Percentiles rank a stretch among this genome's conserved stretches.
Evolutionary conservation across 2,329 filamentous ascomycete species (phyloP).

Genomic region (Xylariales sp.): DNA sequence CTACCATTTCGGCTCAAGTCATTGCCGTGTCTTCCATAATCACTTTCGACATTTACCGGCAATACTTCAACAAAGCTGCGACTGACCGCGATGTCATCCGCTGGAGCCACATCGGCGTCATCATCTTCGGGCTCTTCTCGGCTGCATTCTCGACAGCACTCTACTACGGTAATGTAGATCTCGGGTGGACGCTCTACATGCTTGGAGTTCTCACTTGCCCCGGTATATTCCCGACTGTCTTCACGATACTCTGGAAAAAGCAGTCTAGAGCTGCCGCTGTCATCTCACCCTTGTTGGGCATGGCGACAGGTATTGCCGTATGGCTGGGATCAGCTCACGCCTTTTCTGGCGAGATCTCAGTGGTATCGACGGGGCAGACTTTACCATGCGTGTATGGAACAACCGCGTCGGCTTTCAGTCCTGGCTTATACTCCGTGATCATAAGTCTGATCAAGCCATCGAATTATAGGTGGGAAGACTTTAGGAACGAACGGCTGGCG

Average conservation of each 20-base stretch:
- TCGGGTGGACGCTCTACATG: constrained; percentile 31
- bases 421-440: constrained; percentile 3
- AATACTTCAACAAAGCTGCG: constrained; percentile 22
- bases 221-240: constrained; percentile 6
- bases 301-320: constrained; percentile 6
- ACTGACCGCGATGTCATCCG: constrained; percentile 21
- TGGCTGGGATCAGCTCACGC: constrained; percentile 5
- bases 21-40: constrained; percentile 83
- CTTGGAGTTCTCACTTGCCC: constrained; percentile 5
- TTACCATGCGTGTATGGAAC: constrained; percentile 7
- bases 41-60: constrained; percentile 73
- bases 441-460: constrained; percentile 4
- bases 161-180: constrained; percentile 48
- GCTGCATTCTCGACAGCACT: constrained; percentile 33
- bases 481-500: constrained; percentile 34
- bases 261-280: constrained; percentile 31
- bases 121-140: constrained; percentile 6
- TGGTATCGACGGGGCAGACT: constrained; percentile 1
- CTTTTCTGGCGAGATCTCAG: constrained; percentile 3
- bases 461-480: constrained; percentile 20
- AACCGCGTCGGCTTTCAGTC: constrained; percentile 3
- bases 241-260: constrained; percentile 8
- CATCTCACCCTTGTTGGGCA: constrained; percentile 3
- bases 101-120: constrained; percentile 6
- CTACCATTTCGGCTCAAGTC: constrained; percentile 72